A percentile compares a stretch with the other conserved stretches of the same genome.
phyloP scores from a whole-genome alignment of 306 rosid genomes.

The Vigna reflexopilosa region DNA sequence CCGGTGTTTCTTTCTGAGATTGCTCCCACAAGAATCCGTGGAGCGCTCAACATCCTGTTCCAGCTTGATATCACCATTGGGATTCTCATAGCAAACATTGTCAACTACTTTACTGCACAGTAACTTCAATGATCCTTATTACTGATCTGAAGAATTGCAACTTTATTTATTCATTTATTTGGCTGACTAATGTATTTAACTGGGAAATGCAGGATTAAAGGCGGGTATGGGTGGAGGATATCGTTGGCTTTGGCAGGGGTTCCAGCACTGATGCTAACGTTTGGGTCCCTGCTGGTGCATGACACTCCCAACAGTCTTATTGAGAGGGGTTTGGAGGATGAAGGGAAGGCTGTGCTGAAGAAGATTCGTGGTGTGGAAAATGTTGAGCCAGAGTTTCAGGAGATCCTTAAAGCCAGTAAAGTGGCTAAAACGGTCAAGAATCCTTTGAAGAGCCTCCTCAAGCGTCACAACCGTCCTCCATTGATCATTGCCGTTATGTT shows the following conservation, averaged over 20 bases:
- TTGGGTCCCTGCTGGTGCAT: slow-evolving; percentile 53
- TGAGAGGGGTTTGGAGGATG: slow-evolving; percentile 54
- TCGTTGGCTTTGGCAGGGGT: slow-evolving; percentile 61
- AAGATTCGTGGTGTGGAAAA: slow-evolving; percentile 64
- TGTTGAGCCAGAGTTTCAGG: slow-evolving; percentile 59
- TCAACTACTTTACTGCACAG: slow-evolving; percentile 61
- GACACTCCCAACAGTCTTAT: slow-evolving; percentile 70
- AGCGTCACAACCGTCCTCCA: slow-evolving; percentile 65
- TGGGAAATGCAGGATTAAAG: slow-evolving; percentile 47
- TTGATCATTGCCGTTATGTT: slow-evolving; percentile 50
- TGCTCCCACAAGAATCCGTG: slow-evolving; percentile 73
- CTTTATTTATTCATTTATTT: not conserved
- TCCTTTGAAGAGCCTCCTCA: slow-evolving; percentile 51
- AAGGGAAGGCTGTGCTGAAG: slow-evolving; percentile 58
- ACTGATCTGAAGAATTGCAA: not conserved
- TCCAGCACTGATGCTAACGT: slow-evolving; percentile 54
- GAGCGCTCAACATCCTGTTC: slow-evolving; percentile 73
- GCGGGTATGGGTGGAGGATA: slow-evolving; percentile 80
- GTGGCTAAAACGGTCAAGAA: slow-evolving; percentile 53
- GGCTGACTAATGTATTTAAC: not conserved
- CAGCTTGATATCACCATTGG: slow-evolving; percentile 72
- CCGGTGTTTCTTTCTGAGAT: slow-evolving; percentile 78
- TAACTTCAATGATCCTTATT: slow-evolving; percentile 29
- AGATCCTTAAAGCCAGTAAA: slow-evolving; percentile 58
- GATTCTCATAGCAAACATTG: slow-evolving; percentile 64